Evolutionary conservation across 2,329 filamentous ascomycete species (phyloP), one percentile per base, ranked within the genome.

Genomic region (Amauroascus verrucosus): DNA sequence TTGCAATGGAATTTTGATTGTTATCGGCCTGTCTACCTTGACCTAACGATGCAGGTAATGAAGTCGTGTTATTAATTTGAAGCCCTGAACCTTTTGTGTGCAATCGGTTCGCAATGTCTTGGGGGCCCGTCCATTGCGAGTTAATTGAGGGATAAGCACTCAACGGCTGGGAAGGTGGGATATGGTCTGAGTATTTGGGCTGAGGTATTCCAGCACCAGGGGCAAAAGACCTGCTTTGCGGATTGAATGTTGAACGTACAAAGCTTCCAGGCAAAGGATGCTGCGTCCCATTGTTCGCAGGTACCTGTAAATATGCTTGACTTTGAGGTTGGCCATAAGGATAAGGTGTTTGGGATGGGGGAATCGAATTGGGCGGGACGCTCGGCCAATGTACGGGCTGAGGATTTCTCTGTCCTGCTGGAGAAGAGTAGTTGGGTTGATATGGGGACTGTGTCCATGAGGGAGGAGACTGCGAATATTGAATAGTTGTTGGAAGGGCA

Each of bases 211-310:
- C 61, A 41, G 80, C 74, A 49, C 76, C 77, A 1, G 91, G 91
- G 22, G 95, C 81, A 68, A 97, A 96, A 0, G 90, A 86, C 64
- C 95, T 87, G 14, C 87, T 96, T 71, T 95, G 90, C 0, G 90
- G 91, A 65, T 96, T 96, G 73, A 97, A 96, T 11, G 85, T 82
- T 62, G 88, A 87, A 54, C 89, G 79, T 64, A 86, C 88, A 65
- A 81, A 94, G 69, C 85, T 93, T 33, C 88, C 88, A 13, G 88
- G 87, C 54, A 94, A 82, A 5, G 88, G 86, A 65, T 95, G 88
- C 64, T 89, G 85, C 54, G 79, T 81, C 67, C 86, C 83, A 7
- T 83, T 80, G 62, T 86, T 86, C 57, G 85, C 77, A 24, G 86
- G 82, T 47, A 83, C 83, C 49, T 78, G 75, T 22, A 65, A 62